Percentiles rank a stretch among this genome's conserved stretches.
Evolutionary conservation across 139 green algal species (phyloP).

Genomic region (Tetradesmus lagerheimii): DNA sequence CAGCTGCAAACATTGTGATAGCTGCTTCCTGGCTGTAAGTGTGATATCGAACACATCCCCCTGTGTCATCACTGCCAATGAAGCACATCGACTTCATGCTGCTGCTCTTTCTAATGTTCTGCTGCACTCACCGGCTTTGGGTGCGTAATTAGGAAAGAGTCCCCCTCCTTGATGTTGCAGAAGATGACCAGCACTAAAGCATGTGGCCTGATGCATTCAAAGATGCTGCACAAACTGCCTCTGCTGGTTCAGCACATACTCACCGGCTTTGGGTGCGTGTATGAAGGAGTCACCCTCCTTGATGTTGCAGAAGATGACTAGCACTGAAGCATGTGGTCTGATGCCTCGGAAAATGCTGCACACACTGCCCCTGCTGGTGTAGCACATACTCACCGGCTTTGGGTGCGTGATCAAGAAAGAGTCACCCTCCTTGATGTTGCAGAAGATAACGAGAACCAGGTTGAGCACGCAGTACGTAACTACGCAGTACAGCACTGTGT

Average conservation of each 20-base stretch:
- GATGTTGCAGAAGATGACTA: slow-evolving; percentile 56
- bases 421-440: slow-evolving; percentile 67
- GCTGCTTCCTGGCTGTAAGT: no score
- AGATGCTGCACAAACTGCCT: not conserved
- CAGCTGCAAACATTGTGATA: no score
- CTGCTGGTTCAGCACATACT: not conserved
- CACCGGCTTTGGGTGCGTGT: slow-evolving; percentile 51
- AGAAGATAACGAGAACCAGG: slow-evolving; percentile 64
- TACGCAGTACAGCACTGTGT: slow-evolving; percentile 72
- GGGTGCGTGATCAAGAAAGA: slow-evolving; percentile 69
- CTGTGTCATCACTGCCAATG: no score
- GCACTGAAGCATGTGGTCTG: no score
- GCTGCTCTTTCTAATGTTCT: no score
- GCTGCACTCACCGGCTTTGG: slow-evolving; percentile 27
- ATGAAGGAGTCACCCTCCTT: slow-evolving; percentile 77
- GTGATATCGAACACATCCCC: no score
- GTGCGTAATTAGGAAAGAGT: slow-evolving; percentile 72
- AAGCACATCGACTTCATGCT: no score
- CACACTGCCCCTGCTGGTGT: not conserved
- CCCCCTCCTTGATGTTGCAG: slow-evolving; percentile 63
- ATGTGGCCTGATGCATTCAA: no score
- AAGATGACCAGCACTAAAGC: slow-evolving; percentile 69
- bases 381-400: slow-evolving; percentile 22
- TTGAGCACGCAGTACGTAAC: slow-evolving; percentile 72
- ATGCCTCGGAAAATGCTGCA: no score